Percentiles rank a stretch among this genome's conserved stretches.
Evolutionary conservation across 1,284 basidiomycete species (phyloP).

Genomic region (Sanghuangporus baumii): DNA sequence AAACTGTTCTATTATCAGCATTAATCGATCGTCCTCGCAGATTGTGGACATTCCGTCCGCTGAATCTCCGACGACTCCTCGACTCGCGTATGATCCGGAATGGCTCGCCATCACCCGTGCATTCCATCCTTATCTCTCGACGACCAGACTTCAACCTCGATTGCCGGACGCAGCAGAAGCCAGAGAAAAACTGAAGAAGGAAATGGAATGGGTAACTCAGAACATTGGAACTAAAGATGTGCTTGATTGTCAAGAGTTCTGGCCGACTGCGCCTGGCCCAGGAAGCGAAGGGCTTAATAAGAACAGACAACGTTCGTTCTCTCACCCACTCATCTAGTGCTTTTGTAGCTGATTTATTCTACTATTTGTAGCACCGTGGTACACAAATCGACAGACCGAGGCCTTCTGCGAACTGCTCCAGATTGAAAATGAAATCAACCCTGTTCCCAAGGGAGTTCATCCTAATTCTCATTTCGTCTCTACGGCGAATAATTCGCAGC

Average conservation of each 20-base stretch:
- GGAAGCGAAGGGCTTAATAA: constrained; percentile 33
- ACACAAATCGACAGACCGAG: constrained; percentile 88
- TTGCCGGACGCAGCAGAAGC: constrained; percentile 61
- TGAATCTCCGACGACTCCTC: constrained; percentile 27
- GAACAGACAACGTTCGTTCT: constrained; percentile 43
- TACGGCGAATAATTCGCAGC: not conserved
- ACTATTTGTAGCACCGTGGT: constrained; percentile 55
- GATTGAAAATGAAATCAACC: constrained; percentile 78
- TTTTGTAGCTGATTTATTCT: constrained; percentile 16
- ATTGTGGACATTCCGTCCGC: constrained; percentile 58
- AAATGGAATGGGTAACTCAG: constrained; percentile 60
- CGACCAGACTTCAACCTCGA: constrained; percentile 37
- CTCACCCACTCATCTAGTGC: constrained; percentile 16
- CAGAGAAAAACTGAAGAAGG: constrained; percentile 52
- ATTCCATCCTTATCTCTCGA: constrained; percentile 75
- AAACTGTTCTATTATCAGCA: constrained; percentile 6
- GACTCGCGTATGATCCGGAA: constrained; percentile 71
- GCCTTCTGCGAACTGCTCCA: constrained; percentile 79
- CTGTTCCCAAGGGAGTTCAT: constrained; percentile 10
- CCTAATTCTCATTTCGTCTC: not conserved
- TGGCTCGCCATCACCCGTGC: constrained; percentile 94
- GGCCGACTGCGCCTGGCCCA: constrained; percentile 66
- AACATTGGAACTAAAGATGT: constrained; percentile 46
- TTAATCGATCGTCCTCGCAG: constrained; percentile 32
- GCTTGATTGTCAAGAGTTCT: constrained; percentile 65